Evolutionary conservation across 306 rosid species (phyloP).

Genomic region (Coriaria nepalensis): DNA sequence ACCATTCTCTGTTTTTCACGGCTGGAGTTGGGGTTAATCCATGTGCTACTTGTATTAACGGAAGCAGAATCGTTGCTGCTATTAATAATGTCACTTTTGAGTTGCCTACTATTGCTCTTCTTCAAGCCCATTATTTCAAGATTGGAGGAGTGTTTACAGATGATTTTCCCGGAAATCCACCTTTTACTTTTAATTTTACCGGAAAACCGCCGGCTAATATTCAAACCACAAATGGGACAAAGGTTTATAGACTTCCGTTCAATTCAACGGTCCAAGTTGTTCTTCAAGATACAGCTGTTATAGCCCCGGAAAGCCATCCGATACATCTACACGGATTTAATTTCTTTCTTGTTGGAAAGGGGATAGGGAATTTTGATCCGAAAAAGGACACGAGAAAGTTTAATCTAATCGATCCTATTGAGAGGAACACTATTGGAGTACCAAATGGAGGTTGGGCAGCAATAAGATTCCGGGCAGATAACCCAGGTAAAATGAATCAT

Average conservation of each 20-base stretch:
- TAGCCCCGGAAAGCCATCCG: slow-evolving; percentile 63
- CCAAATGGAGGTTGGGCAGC: slow-evolving; percentile 69
- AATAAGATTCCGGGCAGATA: slow-evolving; percentile 64
- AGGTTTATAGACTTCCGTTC: slow-evolving; percentile 29
- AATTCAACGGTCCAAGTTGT: slow-evolving; percentile 48
- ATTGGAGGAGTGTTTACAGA: slow-evolving; percentile 42
- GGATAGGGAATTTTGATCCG: slow-evolving; percentile 58
- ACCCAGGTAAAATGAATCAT: slow-evolving; percentile 39
- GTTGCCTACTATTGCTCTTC: slow-evolving; percentile 44
- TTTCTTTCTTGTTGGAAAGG: slow-evolving; percentile 57
- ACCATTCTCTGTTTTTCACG: slow-evolving; percentile 45
- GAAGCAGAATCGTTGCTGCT: slow-evolving; percentile 33
- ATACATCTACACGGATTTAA: slow-evolving; percentile 55
- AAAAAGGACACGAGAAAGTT: slow-evolving; percentile 30
- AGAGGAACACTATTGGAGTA: slow-evolving; percentile 53
- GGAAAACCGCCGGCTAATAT: slow-evolving; percentile 36
- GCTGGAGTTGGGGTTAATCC: slow-evolving; percentile 41
- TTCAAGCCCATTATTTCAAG: slow-evolving; percentile 55
- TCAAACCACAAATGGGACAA: slow-evolving; percentile 47
- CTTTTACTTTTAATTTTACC: slow-evolving; percentile 39
- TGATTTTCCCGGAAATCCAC: slow-evolving; percentile 57
- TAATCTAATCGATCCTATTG: slow-evolving; percentile 61
- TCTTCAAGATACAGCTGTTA: slow-evolving; percentile 45
- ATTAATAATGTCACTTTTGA: slow-evolving; percentile 44
- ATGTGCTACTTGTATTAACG: slow-evolving; percentile 30